Conservation (phyloP, 2,329 filamentous ascomycete species). For the Sporothrix luriei region DNA sequence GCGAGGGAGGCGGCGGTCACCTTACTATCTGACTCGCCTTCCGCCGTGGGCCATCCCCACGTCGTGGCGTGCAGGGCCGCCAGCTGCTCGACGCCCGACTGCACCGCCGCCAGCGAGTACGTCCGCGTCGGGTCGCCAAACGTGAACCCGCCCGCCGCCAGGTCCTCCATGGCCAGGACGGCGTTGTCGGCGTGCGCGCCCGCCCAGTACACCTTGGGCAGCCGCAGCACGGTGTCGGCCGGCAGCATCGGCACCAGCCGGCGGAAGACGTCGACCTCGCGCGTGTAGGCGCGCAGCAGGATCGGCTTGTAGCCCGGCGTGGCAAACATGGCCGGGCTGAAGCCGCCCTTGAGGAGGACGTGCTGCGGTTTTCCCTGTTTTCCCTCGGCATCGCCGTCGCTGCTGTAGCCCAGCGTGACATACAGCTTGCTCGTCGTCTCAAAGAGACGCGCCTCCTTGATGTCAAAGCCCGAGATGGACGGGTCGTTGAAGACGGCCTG, state of each 20-base stretch:
- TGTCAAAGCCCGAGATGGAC: conserved; percentile 20
- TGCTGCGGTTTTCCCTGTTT: conserved; percentile 28
- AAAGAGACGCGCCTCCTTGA: conserved; percentile 25
- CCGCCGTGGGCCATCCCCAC: conserved; percentile 36
- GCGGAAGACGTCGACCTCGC: conserved; percentile 37
- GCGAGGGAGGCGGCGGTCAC: conserved; percentile 28
- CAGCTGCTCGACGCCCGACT: conserved; percentile 43
- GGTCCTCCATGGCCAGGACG: conserved; percentile 69
- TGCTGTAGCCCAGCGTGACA: conserved; percentile 35
- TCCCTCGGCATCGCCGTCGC: conserved; percentile 39
- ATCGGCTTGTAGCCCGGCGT: conserved; percentile 32
- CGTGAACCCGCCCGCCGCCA: conserved; percentile 54
- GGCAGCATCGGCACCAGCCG: conserved; percentile 33
- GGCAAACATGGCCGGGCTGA: conserved; percentile 54
- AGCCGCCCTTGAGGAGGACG: conserved; percentile 58
- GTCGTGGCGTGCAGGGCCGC: conserved; percentile 43
- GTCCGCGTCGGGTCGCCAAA: conserved; percentile 51
- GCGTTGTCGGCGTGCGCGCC: conserved; percentile 53
- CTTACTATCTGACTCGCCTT: not conserved
- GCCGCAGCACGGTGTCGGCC: conserved; percentile 37
- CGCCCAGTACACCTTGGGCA: conserved; percentile 34
- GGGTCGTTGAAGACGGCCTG: conserved; percentile 19
- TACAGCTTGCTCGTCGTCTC: conserved; percentile 32
- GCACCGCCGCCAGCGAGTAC: conserved; percentile 32
- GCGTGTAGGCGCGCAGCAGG: conserved; percentile 40